Conservation (phyloP, 2,329 filamentous ascomycete species). For the Amphichorda felina region DNA sequence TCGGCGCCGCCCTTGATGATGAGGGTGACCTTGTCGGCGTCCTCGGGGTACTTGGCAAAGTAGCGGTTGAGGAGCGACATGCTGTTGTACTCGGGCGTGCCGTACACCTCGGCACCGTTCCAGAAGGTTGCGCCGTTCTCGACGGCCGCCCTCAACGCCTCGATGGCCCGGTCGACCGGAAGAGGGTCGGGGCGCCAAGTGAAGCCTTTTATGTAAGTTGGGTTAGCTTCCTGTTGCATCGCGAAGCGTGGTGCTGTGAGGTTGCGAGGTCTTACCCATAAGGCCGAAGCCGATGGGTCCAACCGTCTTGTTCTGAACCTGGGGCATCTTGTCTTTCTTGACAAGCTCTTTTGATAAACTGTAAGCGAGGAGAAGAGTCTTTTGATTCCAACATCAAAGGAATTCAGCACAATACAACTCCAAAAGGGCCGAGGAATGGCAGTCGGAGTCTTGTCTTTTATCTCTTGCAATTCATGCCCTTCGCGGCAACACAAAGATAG, state of each 20-base stretch:
- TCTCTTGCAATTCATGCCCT: too few species aligned
- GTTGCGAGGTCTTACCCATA: conserved; percentile 31
- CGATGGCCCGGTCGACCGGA: conserved; percentile 36
- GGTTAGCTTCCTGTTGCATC: conserved; percentile 6
- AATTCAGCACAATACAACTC: too few species aligned
- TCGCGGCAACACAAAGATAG: too few species aligned
- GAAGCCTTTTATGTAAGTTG: conserved; percentile 39
- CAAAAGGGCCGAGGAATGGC: too few species aligned
- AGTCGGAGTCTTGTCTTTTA: too few species aligned
- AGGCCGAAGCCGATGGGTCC: conserved; percentile 41
- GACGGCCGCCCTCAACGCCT: conserved; percentile 42
- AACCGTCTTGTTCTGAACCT: conserved; percentile 29
- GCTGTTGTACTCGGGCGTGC: conserved; percentile 41
- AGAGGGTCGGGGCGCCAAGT: conserved; percentile 27
- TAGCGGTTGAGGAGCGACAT: conserved; percentile 50
- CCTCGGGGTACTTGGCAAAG: conserved; percentile 51
- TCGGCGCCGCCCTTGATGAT: conserved; percentile 47
- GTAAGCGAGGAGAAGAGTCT: too few species aligned
- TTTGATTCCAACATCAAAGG: too few species aligned
- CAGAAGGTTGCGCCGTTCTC: conserved; percentile 34
- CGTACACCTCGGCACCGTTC: conserved; percentile 58
- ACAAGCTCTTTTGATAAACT: too few species aligned
- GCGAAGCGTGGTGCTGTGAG: conserved; percentile 6
- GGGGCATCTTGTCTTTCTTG: conserved; percentile 15
- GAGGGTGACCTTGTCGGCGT: conserved; percentile 49